Evolutionary conservation across 495 filamentous ascomycete genomes (phyloP).

Genomic region (Ramalina peruviana): DNA sequence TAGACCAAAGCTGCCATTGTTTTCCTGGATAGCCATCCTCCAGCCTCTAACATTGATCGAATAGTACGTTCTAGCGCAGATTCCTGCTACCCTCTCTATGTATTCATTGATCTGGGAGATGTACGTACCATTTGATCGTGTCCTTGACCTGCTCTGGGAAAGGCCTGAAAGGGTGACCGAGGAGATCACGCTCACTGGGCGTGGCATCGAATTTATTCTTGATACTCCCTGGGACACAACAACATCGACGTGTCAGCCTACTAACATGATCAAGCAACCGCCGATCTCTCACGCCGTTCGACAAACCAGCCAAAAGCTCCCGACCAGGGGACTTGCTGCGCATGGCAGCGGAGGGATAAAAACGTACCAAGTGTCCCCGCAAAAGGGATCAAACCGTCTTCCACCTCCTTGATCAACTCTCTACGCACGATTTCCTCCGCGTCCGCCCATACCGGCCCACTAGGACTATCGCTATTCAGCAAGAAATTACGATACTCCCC

Average conservation of each 20-base stretch:
- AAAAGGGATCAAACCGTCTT: constrained; percentile 1
- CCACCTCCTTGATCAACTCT: constrained; percentile 2
- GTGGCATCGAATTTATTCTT: constrained; percentile 3
- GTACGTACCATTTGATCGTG: constrained; percentile 1
- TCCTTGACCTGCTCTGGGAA: constrained; percentile 1
- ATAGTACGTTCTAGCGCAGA: no score
- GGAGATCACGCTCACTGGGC: background rate
- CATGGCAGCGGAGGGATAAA: no score
- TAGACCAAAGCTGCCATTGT: no score
- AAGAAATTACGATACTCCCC: constrained; percentile 5
- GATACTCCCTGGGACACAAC: background rate
- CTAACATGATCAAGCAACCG: no score
- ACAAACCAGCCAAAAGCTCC: no score
- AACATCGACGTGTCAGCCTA: no score
- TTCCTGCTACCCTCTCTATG: no score
- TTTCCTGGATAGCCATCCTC: no score
- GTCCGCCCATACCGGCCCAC: background rate
- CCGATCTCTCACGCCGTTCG: no score
- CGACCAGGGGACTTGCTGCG: no score
- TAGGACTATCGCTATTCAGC: constrained; percentile 2
- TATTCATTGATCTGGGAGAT: background rate
- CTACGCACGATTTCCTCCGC: constrained; percentile 1
- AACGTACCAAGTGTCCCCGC: background rate
- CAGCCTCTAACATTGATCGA: no score
- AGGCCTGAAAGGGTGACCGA: constrained; percentile 3